Evolutionary conservation across 176 grass and related monocot genomes (phyloP).

Genomic region (Triticum monococcum): DNA sequence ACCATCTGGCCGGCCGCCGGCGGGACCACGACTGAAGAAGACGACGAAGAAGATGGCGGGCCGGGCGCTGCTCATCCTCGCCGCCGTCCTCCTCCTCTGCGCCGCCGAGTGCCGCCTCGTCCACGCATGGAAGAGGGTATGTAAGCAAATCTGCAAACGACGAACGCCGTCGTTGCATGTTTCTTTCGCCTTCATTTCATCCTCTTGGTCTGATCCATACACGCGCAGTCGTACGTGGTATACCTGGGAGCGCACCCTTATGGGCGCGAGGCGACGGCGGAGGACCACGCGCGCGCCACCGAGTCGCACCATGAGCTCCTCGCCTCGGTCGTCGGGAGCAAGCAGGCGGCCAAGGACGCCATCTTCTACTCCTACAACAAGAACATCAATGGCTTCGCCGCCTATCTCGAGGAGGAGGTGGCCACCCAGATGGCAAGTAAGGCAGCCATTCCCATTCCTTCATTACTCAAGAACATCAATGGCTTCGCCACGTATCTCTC

Average conservation of each 20-base stretch:
- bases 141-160: neutral
- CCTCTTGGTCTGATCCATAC: neutral
- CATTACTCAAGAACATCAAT: no score
- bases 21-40: neutral
- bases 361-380: conserved; percentile 92
- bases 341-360: conserved; percentile 20
- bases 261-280: conserved; percentile 14
- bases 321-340: conserved; percentile 45
- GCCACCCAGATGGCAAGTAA: conserved; percentile 53
- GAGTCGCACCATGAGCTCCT: conserved; percentile 66
- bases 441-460: neutral
- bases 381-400: conserved; percentile 80
- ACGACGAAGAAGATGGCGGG: conserved; percentile 14
- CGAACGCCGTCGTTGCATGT: neutral
- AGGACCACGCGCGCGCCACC: conserved; percentile 40
- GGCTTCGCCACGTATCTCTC: no score
- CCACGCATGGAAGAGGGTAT: conserved; percentile 46
- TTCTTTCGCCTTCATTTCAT: neutral
- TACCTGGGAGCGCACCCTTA: conserved; percentile 68
- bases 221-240: conserved; percentile 65
- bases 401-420: conserved; percentile 46
- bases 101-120: conserved; percentile 12
- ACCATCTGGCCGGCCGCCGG: neutral
- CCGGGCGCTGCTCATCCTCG: neutral
- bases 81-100: conserved; percentile 16